Base-by-base conservation (phyloP, 108 stramenopile genomes). In the Cyclotella distinguenda region DNA sequence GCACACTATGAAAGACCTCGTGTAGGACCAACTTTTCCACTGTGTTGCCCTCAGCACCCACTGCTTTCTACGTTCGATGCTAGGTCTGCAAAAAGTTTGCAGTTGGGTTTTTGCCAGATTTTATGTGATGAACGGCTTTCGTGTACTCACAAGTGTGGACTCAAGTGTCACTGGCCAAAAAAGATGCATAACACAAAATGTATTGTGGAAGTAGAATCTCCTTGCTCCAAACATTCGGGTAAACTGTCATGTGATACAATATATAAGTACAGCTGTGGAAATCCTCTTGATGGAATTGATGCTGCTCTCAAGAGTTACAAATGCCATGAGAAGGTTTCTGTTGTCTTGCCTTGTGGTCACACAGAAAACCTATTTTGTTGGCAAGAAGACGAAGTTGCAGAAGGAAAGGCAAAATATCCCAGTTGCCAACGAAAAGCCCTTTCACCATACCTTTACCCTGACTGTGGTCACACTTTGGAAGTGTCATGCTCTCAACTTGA, bases 11-110 rank as follows among this genome's bases (percentile, higher is more conserved):
- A 22, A 6, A 18, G 18, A 23, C 34, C 49, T 15, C 69, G 50
- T 4, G 60, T 62, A 39, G 69, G 69, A 32, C 13, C 50, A 40
- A 1, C 40, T 12, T 12, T 70, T 23, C 69, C 76, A 66, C 54
- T 77, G 27, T 70, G 76, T 48, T 77, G 76, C 43, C 76, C 76
- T 6, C 53, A 58, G 18, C 76, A 77, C 47, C 76, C 60, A 9
- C 16, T 45, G 3, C 55, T 70, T 13, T 43, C 60, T 31, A 0
- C 1, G 3, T 60, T 43, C 25, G 12, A 40, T 45, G 75, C 62
- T 7, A 62, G 60, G 26, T 26, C 5, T 32, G 40, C 40, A 55
- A 39, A 60, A 23, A 56, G 70, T 51, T 36, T 77, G 6, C n/a
- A 64, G 10, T 62, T 69, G 22, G 68, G 68, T 32, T 77, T 53